Percentiles rank a stretch among this genome's conserved stretches.
phyloP scores from a whole-genome alignment of 768 basidiomycete species.

The Suillus discolor region DNA sequence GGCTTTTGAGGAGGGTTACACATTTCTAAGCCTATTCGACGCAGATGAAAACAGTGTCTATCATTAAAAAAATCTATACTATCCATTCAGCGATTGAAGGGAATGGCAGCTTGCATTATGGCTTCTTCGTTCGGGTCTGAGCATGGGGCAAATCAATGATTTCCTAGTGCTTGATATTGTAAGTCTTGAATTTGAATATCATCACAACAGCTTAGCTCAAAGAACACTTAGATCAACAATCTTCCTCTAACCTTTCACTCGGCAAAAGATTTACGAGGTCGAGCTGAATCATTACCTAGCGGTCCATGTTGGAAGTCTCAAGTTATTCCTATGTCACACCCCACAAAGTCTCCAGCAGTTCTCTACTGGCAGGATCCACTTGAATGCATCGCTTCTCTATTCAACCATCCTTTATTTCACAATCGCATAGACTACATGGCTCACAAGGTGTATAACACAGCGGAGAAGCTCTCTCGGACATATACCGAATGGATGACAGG shows the following conservation, averaged over 20 bases:
- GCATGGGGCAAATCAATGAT: conserved; percentile 30
- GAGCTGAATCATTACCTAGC: conserved; percentile 21
- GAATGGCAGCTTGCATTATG: conserved; percentile 37
- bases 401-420: conserved; percentile 23
- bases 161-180: conserved; percentile 32
- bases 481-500: too few species aligned
- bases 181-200: conserved; percentile 7
- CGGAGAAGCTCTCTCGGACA: too few species aligned
- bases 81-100: too few species aligned
- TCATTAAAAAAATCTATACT: neutral
- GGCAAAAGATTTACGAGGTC: conserved; percentile 26
- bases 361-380: conserved; percentile 31
- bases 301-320: conserved; percentile 27
- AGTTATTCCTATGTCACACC: conserved; percentile 8
- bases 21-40: neutral
- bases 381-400: too few species aligned
- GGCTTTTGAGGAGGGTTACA: too few species aligned
- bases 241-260: conserved; percentile 22
- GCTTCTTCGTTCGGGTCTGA: conserved; percentile 29
- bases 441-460: too few species aligned
- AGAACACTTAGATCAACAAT: neutral
- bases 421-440: conserved; percentile 22
- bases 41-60: neutral
- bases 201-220: neutral
- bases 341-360: conserved; percentile 24